Evolutionary conservation across 2,329 filamentous ascomycete species (phyloP).

Genomic region (Pestalotiopsis sp.): DNA sequence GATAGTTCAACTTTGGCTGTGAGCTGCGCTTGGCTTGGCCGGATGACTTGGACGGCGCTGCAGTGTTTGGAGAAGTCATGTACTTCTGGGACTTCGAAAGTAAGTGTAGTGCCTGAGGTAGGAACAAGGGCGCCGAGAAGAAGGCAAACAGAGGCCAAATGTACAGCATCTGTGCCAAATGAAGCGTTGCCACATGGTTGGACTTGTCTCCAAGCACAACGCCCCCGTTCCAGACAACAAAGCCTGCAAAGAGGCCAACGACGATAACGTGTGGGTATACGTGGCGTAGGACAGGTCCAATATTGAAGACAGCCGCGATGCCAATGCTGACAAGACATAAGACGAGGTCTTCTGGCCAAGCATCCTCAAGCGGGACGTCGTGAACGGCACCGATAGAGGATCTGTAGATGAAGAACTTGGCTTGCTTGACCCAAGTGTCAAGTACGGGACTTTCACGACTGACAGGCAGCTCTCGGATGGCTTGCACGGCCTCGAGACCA

Average conservation of each 20-base stretch:
- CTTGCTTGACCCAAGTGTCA: conserved; percentile 35
- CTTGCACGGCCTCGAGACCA: conserved; percentile 57
- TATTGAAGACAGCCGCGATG: conserved; percentile 57
- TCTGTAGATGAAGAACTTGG: conserved; percentile 41
- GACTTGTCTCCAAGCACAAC: conserved; percentile 95
- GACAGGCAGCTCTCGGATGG: conserved; percentile 47
- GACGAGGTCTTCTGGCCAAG: conserved; percentile 55
- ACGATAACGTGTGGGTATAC: conserved; percentile 65
- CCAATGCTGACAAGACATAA: conserved; percentile 66
- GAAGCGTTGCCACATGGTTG: conserved; percentile 88
- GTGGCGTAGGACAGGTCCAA: conserved; percentile 44
- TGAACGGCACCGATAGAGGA: conserved; percentile 57
- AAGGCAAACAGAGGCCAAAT: conserved; percentile 89
- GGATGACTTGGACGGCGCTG: neutral
- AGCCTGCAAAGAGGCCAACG: conserved; percentile 48
- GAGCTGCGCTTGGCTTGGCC: neutral
- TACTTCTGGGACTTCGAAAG: neutral
- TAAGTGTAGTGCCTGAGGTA: conserved; percentile 52
- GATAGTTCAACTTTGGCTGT: conserved; percentile 22
- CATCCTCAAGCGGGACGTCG: conserved; percentile 50
- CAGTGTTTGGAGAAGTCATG: neutral
- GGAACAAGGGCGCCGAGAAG: conserved; percentile 81
- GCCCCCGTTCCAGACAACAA: conserved; percentile 85
- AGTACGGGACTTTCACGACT: conserved; percentile 30
- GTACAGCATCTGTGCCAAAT: conserved; percentile 92